These are phyloP conservation scores for Podila minutissima DNA, from an alignment of 192 early-diverging fungal genomes.

Conservation along the genomic window DNA sequence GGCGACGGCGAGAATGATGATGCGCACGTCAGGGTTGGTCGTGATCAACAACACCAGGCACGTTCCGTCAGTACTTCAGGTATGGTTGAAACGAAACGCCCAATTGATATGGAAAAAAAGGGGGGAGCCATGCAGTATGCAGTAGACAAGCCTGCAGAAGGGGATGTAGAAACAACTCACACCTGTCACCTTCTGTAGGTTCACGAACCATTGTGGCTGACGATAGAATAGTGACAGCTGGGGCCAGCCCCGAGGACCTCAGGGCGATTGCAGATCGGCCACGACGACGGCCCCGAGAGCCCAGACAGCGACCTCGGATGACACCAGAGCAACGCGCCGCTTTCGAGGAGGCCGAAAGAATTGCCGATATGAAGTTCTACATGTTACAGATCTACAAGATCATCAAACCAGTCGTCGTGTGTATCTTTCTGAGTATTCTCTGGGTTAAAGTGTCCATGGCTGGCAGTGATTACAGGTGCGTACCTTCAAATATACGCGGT, in stretches of 20 bases:
- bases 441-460: constrained; percentile 83
- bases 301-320: constrained; percentile 45
- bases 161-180: constrained; percentile 1
- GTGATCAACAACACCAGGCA: not conserved
- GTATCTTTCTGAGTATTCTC: constrained; percentile 80
- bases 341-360: constrained; percentile 59
- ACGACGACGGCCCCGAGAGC: constrained; percentile 46
- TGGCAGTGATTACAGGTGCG: constrained; percentile 63
- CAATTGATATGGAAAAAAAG: not conserved
- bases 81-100: not conserved
- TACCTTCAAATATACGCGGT: too few species aligned
- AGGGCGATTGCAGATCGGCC: constrained; percentile 40
- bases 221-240: constrained; percentile 6
- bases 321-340: constrained; percentile 27
- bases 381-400: constrained; percentile 83
- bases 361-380: constrained; percentile 81
- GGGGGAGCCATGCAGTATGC: not conserved
- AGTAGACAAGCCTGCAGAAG: too few species aligned
- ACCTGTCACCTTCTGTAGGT: constrained; percentile 19
- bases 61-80: not conserved
- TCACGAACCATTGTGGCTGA: constrained; percentile 5
- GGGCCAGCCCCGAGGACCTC: constrained; percentile 30
- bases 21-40: not conserved
- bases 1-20: constrained; percentile 1
- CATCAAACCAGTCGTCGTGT: constrained; percentile 81